Conservation (phyloP, 768 basidiomycete species). For the Tulasnella sp. region DNA sequence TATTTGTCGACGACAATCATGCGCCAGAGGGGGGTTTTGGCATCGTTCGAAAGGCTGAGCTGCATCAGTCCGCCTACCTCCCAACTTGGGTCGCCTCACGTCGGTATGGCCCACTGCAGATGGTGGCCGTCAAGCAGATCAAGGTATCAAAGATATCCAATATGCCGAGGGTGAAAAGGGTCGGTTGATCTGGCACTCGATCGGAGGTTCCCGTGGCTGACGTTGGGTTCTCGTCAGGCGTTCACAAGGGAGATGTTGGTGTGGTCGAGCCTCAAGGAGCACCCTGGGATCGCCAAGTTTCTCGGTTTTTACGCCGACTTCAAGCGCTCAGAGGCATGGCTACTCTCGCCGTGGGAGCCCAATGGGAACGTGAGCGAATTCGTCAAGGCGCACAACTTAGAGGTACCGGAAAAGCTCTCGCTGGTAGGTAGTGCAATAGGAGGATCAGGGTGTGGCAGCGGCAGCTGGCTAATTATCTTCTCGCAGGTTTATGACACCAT, state of each 20-base stretch:
- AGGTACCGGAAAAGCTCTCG: background rate
- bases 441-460: background rate
- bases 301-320: constrained; percentile 4
- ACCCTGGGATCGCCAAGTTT: background rate
- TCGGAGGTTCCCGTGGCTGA: background rate
- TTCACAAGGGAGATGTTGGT: background rate
- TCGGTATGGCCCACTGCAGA: background rate
- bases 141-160: background rate
- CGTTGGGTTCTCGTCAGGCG: background rate
- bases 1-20: background rate
- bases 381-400: background rate
- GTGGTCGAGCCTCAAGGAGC: background rate
- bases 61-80: background rate
- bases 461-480: too few species aligned
- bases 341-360: background rate
- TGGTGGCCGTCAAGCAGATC: background rate
- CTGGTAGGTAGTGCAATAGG: background rate
- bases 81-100: background rate
- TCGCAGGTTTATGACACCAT: background rate
- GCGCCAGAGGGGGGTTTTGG: background rate
- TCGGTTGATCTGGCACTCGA: background rate
- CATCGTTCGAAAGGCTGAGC: background rate
- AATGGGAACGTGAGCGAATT: background rate
- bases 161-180: background rate
- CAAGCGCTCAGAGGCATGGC: background rate